Conservation (phyloP, 2,329 filamentous ascomycete genomes). For the Alternaria gaisen region DNA sequence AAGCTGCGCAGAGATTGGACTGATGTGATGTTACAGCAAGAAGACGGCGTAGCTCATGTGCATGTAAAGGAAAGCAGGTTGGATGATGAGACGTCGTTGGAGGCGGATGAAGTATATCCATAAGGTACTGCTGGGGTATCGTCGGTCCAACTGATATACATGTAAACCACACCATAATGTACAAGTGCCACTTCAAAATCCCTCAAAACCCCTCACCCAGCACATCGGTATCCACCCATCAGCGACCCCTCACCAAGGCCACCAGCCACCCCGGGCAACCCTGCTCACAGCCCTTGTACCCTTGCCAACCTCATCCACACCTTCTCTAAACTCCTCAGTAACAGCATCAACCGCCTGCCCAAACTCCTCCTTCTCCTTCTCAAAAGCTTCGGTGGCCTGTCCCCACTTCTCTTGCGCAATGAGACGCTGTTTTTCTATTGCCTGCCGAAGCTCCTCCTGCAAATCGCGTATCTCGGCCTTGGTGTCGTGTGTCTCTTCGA, state of each 20-base stretch:
- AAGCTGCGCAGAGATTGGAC: neutral
- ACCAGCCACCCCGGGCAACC: constrained; percentile 33
- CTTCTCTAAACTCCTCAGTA: constrained; percentile 26
- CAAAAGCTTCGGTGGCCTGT: constrained; percentile 16
- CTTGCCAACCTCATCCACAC: constrained; percentile 23
- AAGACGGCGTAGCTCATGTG: neutral
- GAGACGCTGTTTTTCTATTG: constrained; percentile 28
- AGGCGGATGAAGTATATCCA: neutral
- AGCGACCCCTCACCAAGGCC: constrained; percentile 31
- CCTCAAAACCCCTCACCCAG: neutral
- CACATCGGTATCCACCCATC: neutral
- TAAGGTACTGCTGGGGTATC: constrained; percentile 2
- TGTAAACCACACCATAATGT: constrained; percentile 1
- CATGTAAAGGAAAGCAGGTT: neutral
- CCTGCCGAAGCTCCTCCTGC: constrained; percentile 35
- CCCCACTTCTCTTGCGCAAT: constrained; percentile 15
- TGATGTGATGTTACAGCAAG: neutral
- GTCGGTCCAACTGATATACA: constrained; percentile 7
- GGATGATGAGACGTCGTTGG: neutral
- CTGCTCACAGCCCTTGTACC: constrained; percentile 21
- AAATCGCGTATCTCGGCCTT: constrained; percentile 30
- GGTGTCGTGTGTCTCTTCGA: constrained; percentile 70
- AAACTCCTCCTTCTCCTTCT: constrained; percentile 21
- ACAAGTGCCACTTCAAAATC: neutral
- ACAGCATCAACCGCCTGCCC: constrained; percentile 20